Conservation (phyloP, 345 rosid genomes). For the Citrus australasica region DNA sequence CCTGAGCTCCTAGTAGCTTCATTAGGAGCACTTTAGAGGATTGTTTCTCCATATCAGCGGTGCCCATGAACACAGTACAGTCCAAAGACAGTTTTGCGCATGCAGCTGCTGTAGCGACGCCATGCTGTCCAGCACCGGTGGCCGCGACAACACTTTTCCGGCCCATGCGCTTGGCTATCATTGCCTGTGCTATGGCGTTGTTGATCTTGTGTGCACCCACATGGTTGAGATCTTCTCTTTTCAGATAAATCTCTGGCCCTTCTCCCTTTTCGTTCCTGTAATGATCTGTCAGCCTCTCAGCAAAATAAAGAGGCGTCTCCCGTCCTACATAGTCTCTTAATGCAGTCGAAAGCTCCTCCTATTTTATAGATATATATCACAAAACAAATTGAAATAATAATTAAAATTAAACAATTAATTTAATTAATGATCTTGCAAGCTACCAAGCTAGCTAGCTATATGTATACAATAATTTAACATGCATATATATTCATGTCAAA, state of each 20-base stretch:
- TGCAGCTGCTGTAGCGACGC: conserved; percentile 84
- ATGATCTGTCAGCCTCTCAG: conserved; percentile 55
- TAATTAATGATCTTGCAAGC: too few species aligned
- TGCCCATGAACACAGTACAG: conserved; percentile 73
- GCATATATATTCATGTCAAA: not conserved
- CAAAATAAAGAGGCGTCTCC: conserved; percentile 78
- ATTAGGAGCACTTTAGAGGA: conserved; percentile 53
- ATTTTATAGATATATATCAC: not conserved
- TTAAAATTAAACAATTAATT: too few species aligned
- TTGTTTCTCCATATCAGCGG: conserved; percentile 61
- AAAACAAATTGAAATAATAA: not conserved
- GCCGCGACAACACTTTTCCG: conserved; percentile 50
- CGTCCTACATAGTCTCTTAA: conserved; percentile 81
- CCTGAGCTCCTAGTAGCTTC: conserved; percentile 66
- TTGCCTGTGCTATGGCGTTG: conserved; percentile 82
- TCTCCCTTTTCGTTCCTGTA: conserved; percentile 52
- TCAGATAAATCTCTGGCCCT: conserved; percentile 76
- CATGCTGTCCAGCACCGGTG: conserved; percentile 90
- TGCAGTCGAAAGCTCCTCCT: conserved; percentile 62
- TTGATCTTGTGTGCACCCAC: conserved; percentile 80
- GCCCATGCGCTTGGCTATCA: conserved; percentile 82
- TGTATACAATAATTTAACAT: too few species aligned
- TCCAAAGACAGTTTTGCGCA: conserved; percentile 69
- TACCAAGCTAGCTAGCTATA: too few species aligned
- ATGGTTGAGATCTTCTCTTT: conserved; percentile 85